A percentile compares a stretch with the other conserved stretches of the same genome.
These are phyloP conservation scores for Xylaria scruposa DNA, from an alignment of 495 filamentous ascomycete species.

Conservation along the genomic window DNA sequence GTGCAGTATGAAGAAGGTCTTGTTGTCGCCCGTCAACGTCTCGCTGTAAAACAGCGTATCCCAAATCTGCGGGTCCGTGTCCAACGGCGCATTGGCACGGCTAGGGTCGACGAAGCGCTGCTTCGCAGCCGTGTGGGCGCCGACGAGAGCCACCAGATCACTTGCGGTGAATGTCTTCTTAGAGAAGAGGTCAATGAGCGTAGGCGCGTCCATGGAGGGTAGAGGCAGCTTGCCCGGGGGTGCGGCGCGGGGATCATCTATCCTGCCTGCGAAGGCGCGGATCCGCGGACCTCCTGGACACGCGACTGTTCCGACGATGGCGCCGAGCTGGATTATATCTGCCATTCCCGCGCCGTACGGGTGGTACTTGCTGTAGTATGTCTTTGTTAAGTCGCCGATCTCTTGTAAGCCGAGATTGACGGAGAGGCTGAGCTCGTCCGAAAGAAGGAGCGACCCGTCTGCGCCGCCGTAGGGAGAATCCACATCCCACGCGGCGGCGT, in stretches of 20 bases:
- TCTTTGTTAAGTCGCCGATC: conserved; percentile 41
- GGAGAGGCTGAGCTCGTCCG: conserved; percentile 37
- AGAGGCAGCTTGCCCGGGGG: conserved; percentile 41
- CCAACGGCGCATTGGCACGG: conserved; percentile 43
- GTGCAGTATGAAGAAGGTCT: conserved; percentile 52
- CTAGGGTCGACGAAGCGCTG: conserved; percentile 53
- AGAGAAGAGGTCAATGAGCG: conserved; percentile 48
- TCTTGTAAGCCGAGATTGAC: conserved; percentile 42
- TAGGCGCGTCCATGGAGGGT: conserved; percentile 33
- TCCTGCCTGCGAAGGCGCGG: conserved; percentile 42
- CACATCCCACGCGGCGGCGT: conserved; percentile 47
- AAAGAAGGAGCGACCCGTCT: conserved; percentile 49
- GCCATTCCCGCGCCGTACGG: conserved; percentile 46
- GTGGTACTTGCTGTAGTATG: conserved; percentile 42
- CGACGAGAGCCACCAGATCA: conserved; percentile 56
- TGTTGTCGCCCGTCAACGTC: conserved; percentile 46
- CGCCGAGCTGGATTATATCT: conserved; percentile 51
- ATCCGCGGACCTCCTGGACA: conserved; percentile 50
- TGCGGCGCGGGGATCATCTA: conserved; percentile 34
- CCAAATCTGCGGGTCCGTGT: conserved; percentile 46
- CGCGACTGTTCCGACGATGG: conserved; percentile 44
- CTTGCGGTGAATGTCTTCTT: conserved; percentile 56
- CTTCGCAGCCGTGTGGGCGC: conserved; percentile 55
- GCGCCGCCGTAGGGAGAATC: conserved; percentile 43
- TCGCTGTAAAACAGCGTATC: conserved; percentile 54